A percentile compares a stretch with the other conserved stretches of the same genome.
These are phyloP conservation scores for Coniochaeta prunicola DNA, from an alignment of 2,329 filamentous ascomycete genomes.

Conservation along the genomic window DNA sequence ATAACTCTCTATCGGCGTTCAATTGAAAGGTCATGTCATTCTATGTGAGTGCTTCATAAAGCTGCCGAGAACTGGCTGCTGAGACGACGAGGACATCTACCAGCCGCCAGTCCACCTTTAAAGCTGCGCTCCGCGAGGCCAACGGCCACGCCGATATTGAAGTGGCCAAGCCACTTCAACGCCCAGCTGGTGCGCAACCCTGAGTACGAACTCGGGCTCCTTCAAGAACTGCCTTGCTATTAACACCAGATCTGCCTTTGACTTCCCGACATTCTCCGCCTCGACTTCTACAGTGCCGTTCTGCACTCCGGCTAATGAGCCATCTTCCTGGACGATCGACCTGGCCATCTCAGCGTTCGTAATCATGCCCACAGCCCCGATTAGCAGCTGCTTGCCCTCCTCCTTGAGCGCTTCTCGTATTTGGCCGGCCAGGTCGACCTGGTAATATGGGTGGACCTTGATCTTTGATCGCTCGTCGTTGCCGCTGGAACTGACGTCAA, in stretches of 20 bases:
- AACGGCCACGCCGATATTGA: slow-evolving; percentile 45
- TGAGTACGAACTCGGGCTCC: slow-evolving; percentile 72
- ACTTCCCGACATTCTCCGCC: slow-evolving; percentile 26
- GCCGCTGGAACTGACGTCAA: slow-evolving; percentile 76
- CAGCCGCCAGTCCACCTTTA: not conserved
- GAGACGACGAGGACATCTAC: not conserved
- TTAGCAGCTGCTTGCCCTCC: slow-evolving; percentile 45
- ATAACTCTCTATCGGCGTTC: not conserved
- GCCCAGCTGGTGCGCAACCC: slow-evolving; percentile 63
- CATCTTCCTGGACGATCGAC: slow-evolving; percentile 43
- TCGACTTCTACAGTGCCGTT: slow-evolving; percentile 33
- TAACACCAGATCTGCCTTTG: slow-evolving; percentile 62
- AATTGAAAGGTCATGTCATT: not conserved
- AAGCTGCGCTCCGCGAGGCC: slow-evolving; percentile 9
- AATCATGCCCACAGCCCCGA: slow-evolving; percentile 71
- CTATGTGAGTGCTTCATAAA: not conserved
- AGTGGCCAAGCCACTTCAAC: slow-evolving; percentile 65
- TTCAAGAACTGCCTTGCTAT: slow-evolving; percentile 72
- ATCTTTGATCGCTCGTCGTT: slow-evolving; percentile 58
- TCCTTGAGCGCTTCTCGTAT: slow-evolving; percentile 59
- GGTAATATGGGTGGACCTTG: slow-evolving; percentile 57
- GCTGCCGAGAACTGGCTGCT: not conserved
- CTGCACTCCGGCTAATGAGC: slow-evolving; percentile 18
- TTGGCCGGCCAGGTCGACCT: slow-evolving; percentile 63
- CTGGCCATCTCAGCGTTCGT: slow-evolving; percentile 62